Evolutionary conservation across 2,329 filamentous ascomycete species (phyloP).

Genomic region (Laburnicola sp.): DNA sequence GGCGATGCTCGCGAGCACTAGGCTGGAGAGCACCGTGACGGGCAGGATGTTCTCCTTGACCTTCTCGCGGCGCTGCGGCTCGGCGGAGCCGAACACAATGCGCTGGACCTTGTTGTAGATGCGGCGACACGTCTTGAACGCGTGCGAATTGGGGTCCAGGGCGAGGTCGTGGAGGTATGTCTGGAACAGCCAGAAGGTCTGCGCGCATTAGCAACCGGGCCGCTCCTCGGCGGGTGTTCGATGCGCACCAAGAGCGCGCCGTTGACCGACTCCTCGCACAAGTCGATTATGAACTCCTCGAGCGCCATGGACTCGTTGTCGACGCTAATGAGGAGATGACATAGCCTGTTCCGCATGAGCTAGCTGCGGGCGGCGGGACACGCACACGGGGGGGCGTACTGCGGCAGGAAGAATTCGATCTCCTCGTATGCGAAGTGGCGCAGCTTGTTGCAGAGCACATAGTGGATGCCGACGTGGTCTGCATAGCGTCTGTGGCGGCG

Average conservation of each 20-base stretch:
- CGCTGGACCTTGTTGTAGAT: conserved; percentile 89
- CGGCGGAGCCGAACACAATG: conserved; percentile 78
- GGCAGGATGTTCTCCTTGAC: conserved; percentile 81
- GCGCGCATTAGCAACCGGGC: conserved; percentile 26
- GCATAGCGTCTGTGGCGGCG: conserved; percentile 70
- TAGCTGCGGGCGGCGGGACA: conserved; percentile 41
- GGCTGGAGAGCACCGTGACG: conserved; percentile 77
- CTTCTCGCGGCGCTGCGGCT: conserved; percentile 69
- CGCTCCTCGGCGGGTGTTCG: conserved; percentile 26
- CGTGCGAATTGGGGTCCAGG: conserved; percentile 71
- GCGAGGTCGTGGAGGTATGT: conserved; percentile 83
- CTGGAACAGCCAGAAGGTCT: conserved; percentile 92
- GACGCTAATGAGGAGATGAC: conserved; percentile 83
- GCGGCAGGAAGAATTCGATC: conserved; percentile 89
- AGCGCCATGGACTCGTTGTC: conserved; percentile 90
- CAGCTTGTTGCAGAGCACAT: conserved; percentile 85
- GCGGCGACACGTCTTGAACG: conserved; percentile 79
- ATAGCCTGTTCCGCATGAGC: conserved; percentile 57
- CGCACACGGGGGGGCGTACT: conserved; percentile 35
- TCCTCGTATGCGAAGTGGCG: conserved; percentile 88
- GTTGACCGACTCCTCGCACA: conserved; percentile 86
- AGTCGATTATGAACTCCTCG: conserved; percentile 82
- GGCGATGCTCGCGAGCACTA: conserved; percentile 76
- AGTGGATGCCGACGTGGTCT: conserved; percentile 87
- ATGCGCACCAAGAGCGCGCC: conserved; percentile 74